A percentile compares a stretch with the other conserved stretches of the same genome.
phyloP scores from a whole-genome alignment of 352 stramenopile species.

The Blastocystis sp. region DNA sequence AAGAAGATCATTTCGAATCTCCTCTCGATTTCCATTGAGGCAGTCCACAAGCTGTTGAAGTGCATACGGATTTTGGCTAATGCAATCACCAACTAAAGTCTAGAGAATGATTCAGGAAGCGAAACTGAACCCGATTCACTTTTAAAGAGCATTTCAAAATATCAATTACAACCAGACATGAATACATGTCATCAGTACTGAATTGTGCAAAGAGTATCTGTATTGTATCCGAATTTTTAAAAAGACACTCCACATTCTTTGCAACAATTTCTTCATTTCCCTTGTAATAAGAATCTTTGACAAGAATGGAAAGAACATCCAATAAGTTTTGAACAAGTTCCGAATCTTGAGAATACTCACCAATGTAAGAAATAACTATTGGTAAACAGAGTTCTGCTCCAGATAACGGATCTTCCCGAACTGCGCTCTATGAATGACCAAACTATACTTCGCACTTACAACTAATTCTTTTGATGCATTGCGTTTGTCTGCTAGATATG shows the following conservation, averaged over 20 bases:
- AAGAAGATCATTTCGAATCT: constrained; percentile 50
- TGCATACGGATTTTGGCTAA: constrained; percentile 14
- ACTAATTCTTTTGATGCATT: constrained; percentile 26
- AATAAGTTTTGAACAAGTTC: constrained; percentile 36
- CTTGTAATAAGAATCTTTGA: constrained; percentile 8
- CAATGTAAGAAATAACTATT: neutral
- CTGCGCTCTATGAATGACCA: neutral
- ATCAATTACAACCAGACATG: constrained; percentile 13
- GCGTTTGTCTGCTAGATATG: constrained; percentile 54
- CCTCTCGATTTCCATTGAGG: constrained; percentile 38
- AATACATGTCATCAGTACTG: neutral
- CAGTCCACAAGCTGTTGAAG: constrained; percentile 40
- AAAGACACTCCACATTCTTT: constrained; percentile 8
- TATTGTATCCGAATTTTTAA: neutral
- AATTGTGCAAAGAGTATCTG: neutral
- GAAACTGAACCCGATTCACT: neutral
- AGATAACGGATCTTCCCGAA: neutral
- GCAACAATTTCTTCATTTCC: neutral
- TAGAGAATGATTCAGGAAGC: neutral
- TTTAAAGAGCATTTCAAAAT: neutral
- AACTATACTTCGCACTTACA: neutral
- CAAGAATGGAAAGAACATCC: constrained; percentile 21
- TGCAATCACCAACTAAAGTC: constrained; percentile 8
- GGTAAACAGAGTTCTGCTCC: constrained; percentile 22
- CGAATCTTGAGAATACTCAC: constrained; percentile 2